Percentiles rank a stretch among this genome's conserved stretches.
Evolutionary conservation across 805 yeast species (phyloP).

Genomic region (Sugiyamaella americana): DNA sequence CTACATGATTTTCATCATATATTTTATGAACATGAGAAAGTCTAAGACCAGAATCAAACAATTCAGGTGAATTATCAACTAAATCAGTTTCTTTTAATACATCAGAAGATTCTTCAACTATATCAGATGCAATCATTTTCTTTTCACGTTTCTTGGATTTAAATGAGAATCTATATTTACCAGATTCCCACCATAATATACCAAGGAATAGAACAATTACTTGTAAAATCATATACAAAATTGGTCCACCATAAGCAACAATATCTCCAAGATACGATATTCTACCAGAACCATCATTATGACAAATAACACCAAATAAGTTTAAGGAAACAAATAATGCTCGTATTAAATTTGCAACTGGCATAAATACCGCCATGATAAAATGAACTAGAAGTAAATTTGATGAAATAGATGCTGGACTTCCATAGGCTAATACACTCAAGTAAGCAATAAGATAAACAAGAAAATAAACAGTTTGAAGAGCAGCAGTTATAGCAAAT

Average conservation of each 20-base stretch:
- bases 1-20: constrained; percentile 25
- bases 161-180: constrained; percentile 23
- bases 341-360: constrained; percentile 27
- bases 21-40: constrained; percentile 28
- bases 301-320: constrained; percentile 31
- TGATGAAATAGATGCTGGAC: constrained; percentile 23
- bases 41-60: constrained; percentile 25
- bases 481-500: constrained; percentile 32
- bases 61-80: constrained; percentile 22
- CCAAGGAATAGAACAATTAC: constrained; percentile 19
- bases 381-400: constrained; percentile 26
- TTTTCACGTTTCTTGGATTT: constrained; percentile 5
- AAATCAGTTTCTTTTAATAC: constrained; percentile 22
- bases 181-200: constrained; percentile 33
- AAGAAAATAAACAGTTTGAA: constrained; percentile 29
- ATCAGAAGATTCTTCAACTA: constrained; percentile 17
- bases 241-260: constrained; percentile 32
- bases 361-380: constrained; percentile 27
- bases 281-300: constrained; percentile 16
- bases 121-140: not conserved
- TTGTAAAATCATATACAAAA: constrained; percentile 30
- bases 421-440: constrained; percentile 28
- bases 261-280: constrained; percentile 29
- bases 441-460: constrained; percentile 31
- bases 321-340: constrained; percentile 30